Base-by-base conservation (phyloP, 106 monocot species). In the Dioscorea alata region DNA sequence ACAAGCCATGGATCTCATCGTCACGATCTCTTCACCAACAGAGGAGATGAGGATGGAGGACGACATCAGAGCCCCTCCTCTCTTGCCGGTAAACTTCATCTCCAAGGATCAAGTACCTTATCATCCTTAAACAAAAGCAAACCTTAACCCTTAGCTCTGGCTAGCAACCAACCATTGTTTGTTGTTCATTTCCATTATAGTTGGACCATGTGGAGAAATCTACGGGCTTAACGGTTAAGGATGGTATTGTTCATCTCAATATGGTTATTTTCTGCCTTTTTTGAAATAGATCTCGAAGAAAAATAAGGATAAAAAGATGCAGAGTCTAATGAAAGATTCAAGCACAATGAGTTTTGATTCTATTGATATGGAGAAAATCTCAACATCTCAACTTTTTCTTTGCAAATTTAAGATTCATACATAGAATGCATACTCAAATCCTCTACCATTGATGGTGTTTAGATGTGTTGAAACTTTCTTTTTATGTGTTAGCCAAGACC, bases 271-370 rank as follows among this genome's bases (percentile, higher is more conserved):
- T 60, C 70, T 31, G 22, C 34, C 3, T 34, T 59, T 66, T 70
- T 42, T 20, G 73, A 61, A n/a, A 74, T 82, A 97, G 96, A 92
- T 97, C 4, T 54, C 92, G 56, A 84, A 74, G 67, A 92, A 91
- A 66, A 97, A 97, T 64, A 97, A 92, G 76, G 96, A 97, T 13
- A 91, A 71, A 32, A 97, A 92, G 96, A 97, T 85, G 86, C 91
- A 19, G 96, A 97, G 70, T 97, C 92, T 74, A 92, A 83, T 62
- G 92, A 97, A 76, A 86, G 92, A 76, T 97, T 97, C 76, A 97
- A 97, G 84, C 96, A 97, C 61, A 86, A 91, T 91, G 65, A 80
- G 95, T 77, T 13, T 31, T 50, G 34, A 34, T 34, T 34, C 34
- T 34, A 3, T 34, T 3, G 34, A 34, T 34, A 3, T 7, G 7